These are phyloP conservation scores for Botrytis pseudocinerea DNA, from an alignment of 2,329 filamentous ascomycete genomes.

Conservation along the genomic window DNA sequence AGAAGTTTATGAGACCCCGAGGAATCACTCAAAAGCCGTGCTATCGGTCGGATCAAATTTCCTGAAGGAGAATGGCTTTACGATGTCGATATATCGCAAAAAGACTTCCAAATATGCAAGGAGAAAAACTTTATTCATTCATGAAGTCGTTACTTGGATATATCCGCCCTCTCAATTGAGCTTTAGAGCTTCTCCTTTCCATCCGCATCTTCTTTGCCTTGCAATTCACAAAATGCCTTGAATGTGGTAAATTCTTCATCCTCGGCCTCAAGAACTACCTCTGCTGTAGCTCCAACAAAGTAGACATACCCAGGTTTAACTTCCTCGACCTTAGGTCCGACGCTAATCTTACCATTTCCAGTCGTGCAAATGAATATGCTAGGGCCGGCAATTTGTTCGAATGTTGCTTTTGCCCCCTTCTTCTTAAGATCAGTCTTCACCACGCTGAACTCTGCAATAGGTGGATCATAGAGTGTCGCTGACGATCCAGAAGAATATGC, in stretches of 20 bases:
- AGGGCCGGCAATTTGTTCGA: slow-evolving; percentile 83
- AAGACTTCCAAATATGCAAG: background rate
- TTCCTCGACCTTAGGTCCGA: slow-evolving; percentile 78
- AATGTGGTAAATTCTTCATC: slow-evolving; percentile 81
- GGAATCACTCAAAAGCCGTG: background rate
- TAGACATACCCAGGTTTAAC: slow-evolving; percentile 73
- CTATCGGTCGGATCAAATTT: background rate
- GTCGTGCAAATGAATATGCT: slow-evolving; percentile 90
- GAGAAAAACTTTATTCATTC: background rate
- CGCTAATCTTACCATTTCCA: slow-evolving; percentile 79
- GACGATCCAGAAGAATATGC: slow-evolving; percentile 78
- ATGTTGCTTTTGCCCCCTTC: slow-evolving; percentile 76
- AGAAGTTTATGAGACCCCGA: background rate
- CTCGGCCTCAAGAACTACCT: slow-evolving; percentile 73
- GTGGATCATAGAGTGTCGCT: slow-evolving; percentile 82
- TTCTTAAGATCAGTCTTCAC: slow-evolving; percentile 74
- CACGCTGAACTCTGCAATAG: slow-evolving; percentile 94
- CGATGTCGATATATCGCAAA: background rate
- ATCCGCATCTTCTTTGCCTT: slow-evolving; percentile 43
- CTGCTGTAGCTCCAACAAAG: slow-evolving; percentile 86
- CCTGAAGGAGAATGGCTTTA: background rate
- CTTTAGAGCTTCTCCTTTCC: slow-evolving; percentile 35
- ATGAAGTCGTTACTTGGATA: slow-evolving; percentile 15
- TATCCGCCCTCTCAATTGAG: background rate
- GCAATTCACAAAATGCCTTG: slow-evolving; percentile 90